A percentile compares a stretch with the other conserved stretches of the same genome.
Evolutionary conservation across 106 monocot genomes (phyloP).

Genomic region (Phalaenopsis equestris): DNA sequence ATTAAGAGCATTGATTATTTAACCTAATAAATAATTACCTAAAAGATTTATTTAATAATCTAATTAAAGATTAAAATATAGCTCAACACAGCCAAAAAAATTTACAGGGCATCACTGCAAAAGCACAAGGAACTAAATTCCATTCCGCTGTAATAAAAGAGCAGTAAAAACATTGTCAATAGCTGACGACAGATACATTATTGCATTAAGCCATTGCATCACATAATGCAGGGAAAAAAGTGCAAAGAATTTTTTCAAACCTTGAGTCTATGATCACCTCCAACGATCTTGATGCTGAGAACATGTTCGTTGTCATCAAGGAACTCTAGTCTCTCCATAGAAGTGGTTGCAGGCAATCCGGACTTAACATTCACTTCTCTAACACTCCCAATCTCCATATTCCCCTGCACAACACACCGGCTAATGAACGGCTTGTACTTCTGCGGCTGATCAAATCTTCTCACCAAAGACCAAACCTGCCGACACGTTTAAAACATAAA

Average conservation of each 20-base stretch:
- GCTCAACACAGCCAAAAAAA: neutral
- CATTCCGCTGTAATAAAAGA: neutral
- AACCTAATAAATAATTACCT: too few relatives aligned
- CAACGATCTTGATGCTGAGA: constrained; percentile 69
- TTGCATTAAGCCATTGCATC: neutral
- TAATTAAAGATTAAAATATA: neutral
- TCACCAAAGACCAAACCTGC: constrained; percentile 63
- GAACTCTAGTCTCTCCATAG: constrained; percentile 67
- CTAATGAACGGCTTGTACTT: constrained; percentile 68
- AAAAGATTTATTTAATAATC: too few relatives aligned
- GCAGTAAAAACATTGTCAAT: neutral
- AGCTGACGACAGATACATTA: neutral
- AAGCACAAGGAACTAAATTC: neutral
- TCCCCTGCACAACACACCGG: constrained; percentile 55
- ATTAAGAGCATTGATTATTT: too few relatives aligned
- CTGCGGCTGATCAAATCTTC: constrained; percentile 58
- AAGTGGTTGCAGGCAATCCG: constrained; percentile 86
- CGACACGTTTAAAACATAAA: neutral
- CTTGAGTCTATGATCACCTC: constrained; percentile 85
- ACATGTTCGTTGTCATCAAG: constrained; percentile 73
- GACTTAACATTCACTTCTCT: constrained; percentile 84
- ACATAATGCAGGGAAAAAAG: neutral
- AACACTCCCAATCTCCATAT: constrained; percentile 67
- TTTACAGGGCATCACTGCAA: neutral
- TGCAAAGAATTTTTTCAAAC: constrained; percentile 11